Evolutionary conservation across 78 protist genomes (phyloP).

Genomic region (Dictyostelium capitatum): DNA sequence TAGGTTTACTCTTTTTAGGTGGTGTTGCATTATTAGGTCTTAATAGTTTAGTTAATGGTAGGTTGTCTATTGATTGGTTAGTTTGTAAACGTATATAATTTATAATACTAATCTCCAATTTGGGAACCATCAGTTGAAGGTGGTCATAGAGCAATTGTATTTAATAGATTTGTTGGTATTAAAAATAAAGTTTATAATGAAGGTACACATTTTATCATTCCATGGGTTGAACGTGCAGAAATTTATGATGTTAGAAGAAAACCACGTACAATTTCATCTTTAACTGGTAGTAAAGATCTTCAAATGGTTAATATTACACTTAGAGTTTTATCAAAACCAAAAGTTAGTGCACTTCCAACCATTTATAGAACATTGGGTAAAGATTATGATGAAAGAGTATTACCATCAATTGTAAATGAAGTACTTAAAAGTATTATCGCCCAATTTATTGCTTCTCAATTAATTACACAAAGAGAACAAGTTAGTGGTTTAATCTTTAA

Average conservation of each 20-base stretch:
- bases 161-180: slow-evolving; percentile 88
- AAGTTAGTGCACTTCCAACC: slow-evolving; percentile 58
- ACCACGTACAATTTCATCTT: slow-evolving; percentile 89
- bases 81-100: neutral
- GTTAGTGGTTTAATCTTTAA: slow-evolving; percentile 80
- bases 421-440: slow-evolving; percentile 96
- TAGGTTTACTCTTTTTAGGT: slow-evolving; percentile 29
- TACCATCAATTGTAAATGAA: slow-evolving; percentile 97
- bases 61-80: neutral
- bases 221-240: slow-evolving; percentile 91
- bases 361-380: slow-evolving; percentile 91
- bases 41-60: slow-evolving; percentile 53
- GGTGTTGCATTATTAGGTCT: slow-evolving; percentile 23
- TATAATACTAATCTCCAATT: neutral
- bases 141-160: slow-evolving; percentile 93
- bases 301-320: slow-evolving; percentile 96
- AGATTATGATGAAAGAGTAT: slow-evolving; percentile 94
- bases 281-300: slow-evolving; percentile 95
- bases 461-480: slow-evolving; percentile 96
- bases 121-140: slow-evolving; percentile 92
- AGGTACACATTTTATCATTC: slow-evolving; percentile 92
- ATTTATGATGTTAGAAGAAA: slow-evolving; percentile 92
- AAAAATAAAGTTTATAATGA: slow-evolving; percentile 74
- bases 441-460: slow-evolving; percentile 97
- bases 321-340: slow-evolving; percentile 93